A percentile compares a stretch with the other conserved stretches of the same genome.
phyloP scores from a whole-genome alignment of 2,329 filamentous ascomycete species.

The Thermomyces lanuginosus region DNA sequence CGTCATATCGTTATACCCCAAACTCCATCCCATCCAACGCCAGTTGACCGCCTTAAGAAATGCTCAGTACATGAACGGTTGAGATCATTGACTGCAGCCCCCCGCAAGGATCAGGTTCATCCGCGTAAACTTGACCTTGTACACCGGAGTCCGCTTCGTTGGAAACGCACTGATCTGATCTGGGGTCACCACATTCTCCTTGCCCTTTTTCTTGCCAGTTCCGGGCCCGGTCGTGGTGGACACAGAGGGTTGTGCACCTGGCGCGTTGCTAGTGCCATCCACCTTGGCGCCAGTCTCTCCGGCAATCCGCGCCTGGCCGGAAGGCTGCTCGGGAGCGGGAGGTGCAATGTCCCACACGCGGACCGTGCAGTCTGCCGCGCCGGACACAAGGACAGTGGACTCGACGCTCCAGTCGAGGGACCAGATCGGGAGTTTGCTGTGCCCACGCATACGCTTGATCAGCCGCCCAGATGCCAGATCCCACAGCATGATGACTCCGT shows the following conservation, averaged over 20 bases:
- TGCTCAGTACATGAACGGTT: neutral
- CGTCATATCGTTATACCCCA: no score
- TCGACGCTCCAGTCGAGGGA: conserved; percentile 87
- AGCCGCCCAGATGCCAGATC: conserved; percentile 72
- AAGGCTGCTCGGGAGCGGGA: conserved; percentile 43
- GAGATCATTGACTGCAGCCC: conserved; percentile 37
- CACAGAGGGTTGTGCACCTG: conserved; percentile 28
- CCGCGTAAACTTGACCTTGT: conserved; percentile 81
- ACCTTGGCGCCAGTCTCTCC: conserved; percentile 35
- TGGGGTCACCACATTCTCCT: conserved; percentile 76
- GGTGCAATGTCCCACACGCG: conserved; percentile 82
- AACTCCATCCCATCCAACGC: no score
- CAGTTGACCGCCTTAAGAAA: no score
- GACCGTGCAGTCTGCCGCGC: conserved; percentile 81
- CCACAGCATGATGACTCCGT: conserved; percentile 87
- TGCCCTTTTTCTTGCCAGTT: conserved; percentile 53
- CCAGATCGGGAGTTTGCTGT: conserved; percentile 86
- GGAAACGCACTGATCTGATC: conserved; percentile 92
- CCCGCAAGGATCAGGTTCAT: conserved; percentile 90
- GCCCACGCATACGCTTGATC: conserved; percentile 84
- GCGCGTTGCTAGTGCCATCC: conserved; percentile 35
- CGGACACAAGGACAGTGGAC: conserved; percentile 75
- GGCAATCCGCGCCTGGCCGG: conserved; percentile 39
- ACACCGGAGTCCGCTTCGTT: conserved; percentile 89
- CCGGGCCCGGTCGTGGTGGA: conserved; percentile 26